Percentiles rank a stretch among this genome's conserved stretches.
Evolutionary conservation across 306 rosid species (phyloP).

Genomic region (Fragaria vesca): DNA sequence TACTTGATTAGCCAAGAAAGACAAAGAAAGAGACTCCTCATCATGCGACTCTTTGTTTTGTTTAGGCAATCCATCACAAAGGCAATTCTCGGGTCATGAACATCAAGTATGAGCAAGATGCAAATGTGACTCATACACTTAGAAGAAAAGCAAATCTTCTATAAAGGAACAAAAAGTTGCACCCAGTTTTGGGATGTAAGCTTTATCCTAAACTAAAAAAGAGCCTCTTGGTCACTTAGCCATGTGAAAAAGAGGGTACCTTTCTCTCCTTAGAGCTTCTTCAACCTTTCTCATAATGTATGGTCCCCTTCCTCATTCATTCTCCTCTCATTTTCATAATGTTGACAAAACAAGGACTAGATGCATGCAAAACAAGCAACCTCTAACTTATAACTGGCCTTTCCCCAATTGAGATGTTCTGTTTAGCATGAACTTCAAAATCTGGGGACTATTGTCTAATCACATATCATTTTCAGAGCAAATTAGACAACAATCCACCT

Average conservation of each 20-base stretch:
- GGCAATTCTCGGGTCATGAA: background rate
- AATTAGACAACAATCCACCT: background rate
- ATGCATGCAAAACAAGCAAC: slow-evolving; percentile 33
- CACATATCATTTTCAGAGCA: slow-evolving; percentile 16
- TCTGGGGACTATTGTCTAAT: slow-evolving; percentile 2
- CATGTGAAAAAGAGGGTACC: background rate
- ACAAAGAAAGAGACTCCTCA: background rate
- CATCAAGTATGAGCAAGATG: background rate
- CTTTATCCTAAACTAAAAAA: background rate
- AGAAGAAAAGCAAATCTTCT: background rate
- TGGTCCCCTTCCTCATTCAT: slow-evolving; percentile 23
- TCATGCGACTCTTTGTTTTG: background rate
- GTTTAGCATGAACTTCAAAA: background rate
- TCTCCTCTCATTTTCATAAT: slow-evolving; percentile 22
- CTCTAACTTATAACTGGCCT: slow-evolving; percentile 23
- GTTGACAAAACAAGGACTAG: slow-evolving; percentile 38
- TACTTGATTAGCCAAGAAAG: background rate
- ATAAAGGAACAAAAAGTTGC: background rate
- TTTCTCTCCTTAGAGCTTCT: background rate
- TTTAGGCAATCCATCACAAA: background rate
- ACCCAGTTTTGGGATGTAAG: background rate
- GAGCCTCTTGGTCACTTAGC: background rate
- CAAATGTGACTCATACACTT: background rate
- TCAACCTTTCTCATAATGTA: background rate
- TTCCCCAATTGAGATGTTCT: slow-evolving; percentile 25